phyloP scores from a whole-genome alignment of 768 basidiomycete species.

The Rhizopogon roseolus region DNA sequence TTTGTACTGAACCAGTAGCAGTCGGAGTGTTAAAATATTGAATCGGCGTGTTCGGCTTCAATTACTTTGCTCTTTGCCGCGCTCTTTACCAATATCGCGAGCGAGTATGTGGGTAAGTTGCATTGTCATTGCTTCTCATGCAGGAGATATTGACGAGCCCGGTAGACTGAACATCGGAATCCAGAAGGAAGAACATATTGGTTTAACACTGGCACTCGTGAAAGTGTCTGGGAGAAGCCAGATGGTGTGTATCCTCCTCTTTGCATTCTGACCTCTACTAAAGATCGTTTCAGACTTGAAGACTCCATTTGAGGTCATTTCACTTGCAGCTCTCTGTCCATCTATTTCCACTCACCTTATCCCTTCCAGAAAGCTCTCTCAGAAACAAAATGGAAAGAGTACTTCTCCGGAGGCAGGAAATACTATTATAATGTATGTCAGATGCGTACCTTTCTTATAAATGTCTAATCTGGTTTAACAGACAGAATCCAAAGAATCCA shows the following conservation, averaged over 20 bases:
- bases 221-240: constrained; percentile 98
- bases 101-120: constrained; percentile 29
- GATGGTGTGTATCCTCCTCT: constrained; percentile 52
- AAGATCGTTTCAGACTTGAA: constrained; percentile 59
- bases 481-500: constrained; percentile 87
- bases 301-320: constrained; percentile 80
- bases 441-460: neutral
- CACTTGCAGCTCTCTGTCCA: constrained; percentile 3
- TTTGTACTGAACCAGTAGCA: no score
- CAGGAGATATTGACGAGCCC: neutral
- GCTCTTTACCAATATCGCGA: constrained; percentile 1
- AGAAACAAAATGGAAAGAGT: constrained; percentile 94
- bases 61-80: neutral
- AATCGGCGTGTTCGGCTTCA: neutral
- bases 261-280: constrained; percentile 3
- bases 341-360: neutral
- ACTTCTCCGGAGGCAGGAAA: constrained; percentile 86
- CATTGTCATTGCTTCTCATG: neutral
- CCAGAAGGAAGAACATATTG: constrained; percentile 98
- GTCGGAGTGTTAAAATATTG: no score
- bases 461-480: constrained; percentile 25
- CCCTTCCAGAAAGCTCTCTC: constrained; percentile 69
- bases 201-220: constrained; percentile 85
- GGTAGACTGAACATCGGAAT: constrained; percentile 88
- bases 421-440: constrained; percentile 80